phyloP scores from a whole-genome alignment of 176 grass and related monocot species.

The Pharus latifolius region DNA sequence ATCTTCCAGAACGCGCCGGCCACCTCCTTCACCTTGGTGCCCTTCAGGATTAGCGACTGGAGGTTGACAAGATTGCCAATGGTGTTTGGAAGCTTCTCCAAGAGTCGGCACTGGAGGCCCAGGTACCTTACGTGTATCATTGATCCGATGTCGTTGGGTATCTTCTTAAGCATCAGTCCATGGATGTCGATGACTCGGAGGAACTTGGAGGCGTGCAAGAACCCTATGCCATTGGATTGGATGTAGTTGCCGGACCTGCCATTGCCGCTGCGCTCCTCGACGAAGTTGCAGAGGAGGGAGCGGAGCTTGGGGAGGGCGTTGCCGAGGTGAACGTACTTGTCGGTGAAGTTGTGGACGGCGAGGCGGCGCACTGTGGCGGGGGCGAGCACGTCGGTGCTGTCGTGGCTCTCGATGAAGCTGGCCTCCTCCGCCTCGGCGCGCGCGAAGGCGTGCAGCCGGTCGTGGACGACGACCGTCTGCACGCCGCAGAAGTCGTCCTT shows the following conservation, averaged over 20 bases:
- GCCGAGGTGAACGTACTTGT: conserved; percentile 25
- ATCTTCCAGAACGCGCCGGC: conserved; percentile 41
- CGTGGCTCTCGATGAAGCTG: conserved; percentile 36
- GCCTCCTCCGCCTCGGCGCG: conserved; percentile 54
- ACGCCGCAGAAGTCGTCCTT: conserved; percentile 30
- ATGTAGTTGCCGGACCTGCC: background rate
- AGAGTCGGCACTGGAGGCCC: conserved; percentile 1
- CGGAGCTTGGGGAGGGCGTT: conserved; percentile 48
- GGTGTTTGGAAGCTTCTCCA: conserved; percentile 32
- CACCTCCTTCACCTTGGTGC: conserved; percentile 14
- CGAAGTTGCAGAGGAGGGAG: conserved; percentile 33
- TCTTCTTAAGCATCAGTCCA: conserved; percentile 34
- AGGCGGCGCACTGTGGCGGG: conserved; percentile 47
- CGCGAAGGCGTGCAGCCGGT: conserved; percentile 38
- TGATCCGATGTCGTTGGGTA: conserved; percentile 29
- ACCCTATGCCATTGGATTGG: conserved; percentile 23
- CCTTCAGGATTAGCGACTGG: conserved; percentile 39
- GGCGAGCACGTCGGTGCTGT: conserved; percentile 43
- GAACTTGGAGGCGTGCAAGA: conserved; percentile 45
- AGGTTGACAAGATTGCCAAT: conserved; percentile 47
- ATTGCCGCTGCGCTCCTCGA: background rate
- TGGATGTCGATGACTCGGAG: conserved; percentile 47
- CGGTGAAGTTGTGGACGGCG: conserved; percentile 27
- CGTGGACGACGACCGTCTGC: conserved; percentile 25
- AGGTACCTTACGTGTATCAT: conserved; percentile 62